Percentiles rank a stretch among this genome's conserved stretches.
Evolutionary conservation across 495 filamentous ascomycete species (phyloP).

Genomic region (Penicillium odoratum): DNA sequence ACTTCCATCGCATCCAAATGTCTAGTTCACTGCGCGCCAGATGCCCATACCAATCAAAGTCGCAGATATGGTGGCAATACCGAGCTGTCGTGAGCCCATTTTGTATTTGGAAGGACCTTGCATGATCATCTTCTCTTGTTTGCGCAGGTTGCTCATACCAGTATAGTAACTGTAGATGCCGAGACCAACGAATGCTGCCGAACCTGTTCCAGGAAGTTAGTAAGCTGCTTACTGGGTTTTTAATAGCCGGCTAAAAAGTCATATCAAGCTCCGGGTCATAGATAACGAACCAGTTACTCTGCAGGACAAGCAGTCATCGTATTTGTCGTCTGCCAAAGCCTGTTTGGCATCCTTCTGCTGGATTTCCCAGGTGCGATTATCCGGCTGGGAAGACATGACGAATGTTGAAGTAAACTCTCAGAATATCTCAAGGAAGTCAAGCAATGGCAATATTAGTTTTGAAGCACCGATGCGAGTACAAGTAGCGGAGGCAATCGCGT

Average conservation of each 20-base stretch:
- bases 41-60: conserved; percentile 69
- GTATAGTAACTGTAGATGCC: conserved; percentile 84
- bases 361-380: conserved; percentile 27
- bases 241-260: neutral
- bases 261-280: neutral
- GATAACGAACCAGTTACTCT: conserved; percentile 60
- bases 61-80: conserved; percentile 70
- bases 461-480: conserved; percentile 1
- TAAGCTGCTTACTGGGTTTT: neutral
- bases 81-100: conserved; percentile 68
- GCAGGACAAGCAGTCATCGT: conserved; percentile 70
- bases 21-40: conserved; percentile 57
- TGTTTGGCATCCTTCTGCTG: conserved; percentile 42
- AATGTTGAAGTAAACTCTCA: neutral
- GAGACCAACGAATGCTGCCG: conserved; percentile 83
- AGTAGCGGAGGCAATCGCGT: conserved; percentile 8
- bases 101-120: conserved; percentile 72
- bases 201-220: conserved; percentile 52
- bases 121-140: conserved; percentile 67
- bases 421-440: neutral
- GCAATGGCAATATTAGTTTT: neutral
- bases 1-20: neutral
- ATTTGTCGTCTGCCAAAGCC: conserved; percentile 60
- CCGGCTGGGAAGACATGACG: conserved; percentile 24
- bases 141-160: conserved; percentile 71